Evolutionary conservation across 2,329 filamentous ascomycete genomes (phyloP), one percentile per base, ranked within the genome.

Genomic region (Aspergillus novoparasiticus): DNA sequence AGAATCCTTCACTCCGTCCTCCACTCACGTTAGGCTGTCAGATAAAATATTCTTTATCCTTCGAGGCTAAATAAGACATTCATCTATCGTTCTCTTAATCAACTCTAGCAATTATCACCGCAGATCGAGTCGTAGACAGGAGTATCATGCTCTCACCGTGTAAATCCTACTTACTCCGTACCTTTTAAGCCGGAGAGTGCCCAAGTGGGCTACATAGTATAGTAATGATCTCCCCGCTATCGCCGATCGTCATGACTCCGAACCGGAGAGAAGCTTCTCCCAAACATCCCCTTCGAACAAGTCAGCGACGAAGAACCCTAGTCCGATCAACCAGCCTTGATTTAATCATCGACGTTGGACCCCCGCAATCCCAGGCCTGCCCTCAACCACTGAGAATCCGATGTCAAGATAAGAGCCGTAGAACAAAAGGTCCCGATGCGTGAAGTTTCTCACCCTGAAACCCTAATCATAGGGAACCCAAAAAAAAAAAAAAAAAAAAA

Each of bases 201-300:
- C 34, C 34, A 36, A 36, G 34, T 36, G 34, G 45, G 21, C 23
- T 48, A 26, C 45, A 34, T 14, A 14, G 8, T 39, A 9, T 19
- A 41, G 8, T 30, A 12, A 55, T n/a, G 26, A 55, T 36, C 51
- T 36, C 57, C 58, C 61, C 60, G 57, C 53, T 48, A 56, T 57
- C 46, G 30, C 45, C 41, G 60, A 63, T 55, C 45, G 54, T 55
- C 60, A 58, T 54, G 30, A 58, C 45, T 65, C 57, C 63, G 51
- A 62, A 48, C 60, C 60, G 2, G 39, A 62, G 62, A 56, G 54
- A 59, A 59, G 45, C 56, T 62, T 57, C 57, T 36, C 43, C 56
- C 57, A 53, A 30, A 34, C 36, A 36, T 11, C 32, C 39, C 26
- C 34, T 32, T 34, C 45, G 16, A 56, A 26, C 34, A 55, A 36